Evolutionary conservation across 129 eudicot species (phyloP).

Genomic region (Arctium minus): DNA sequence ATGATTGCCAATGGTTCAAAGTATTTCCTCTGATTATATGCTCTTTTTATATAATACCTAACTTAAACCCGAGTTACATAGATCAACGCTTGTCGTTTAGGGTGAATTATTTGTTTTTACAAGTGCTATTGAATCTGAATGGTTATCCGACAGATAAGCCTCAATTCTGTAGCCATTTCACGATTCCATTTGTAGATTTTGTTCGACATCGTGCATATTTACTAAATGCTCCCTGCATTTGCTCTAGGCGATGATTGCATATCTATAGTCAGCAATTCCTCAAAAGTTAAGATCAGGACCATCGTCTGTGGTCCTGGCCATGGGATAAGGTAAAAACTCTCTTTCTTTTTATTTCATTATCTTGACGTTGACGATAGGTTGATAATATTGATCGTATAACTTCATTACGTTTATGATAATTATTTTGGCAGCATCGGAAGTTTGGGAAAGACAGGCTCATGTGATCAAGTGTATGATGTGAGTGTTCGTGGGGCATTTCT

Average conservation of each 20-base stretch:
- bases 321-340: constrained; percentile 65
- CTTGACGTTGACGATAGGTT: neutral
- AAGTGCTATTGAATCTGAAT: neutral
- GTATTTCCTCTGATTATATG: no score
- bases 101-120: neutral
- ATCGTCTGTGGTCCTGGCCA: constrained; percentile 85
- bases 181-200: neutral
- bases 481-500: constrained; percentile 55
- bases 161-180: neutral
- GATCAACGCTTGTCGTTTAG: neutral
- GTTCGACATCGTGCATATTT: neutral
- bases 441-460: constrained; percentile 59
- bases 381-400: constrained; percentile 7
- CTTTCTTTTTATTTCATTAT: neutral
- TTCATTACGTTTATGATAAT: neutral
- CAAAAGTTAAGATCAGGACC: constrained; percentile 45
- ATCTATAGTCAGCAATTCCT: constrained; percentile 77
- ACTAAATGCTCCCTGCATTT: constrained; percentile 5
- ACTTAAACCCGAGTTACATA: neutral
- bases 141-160: neutral
- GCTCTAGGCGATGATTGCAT: constrained; percentile 81
- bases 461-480: constrained; percentile 54
- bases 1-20: no score
- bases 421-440: constrained; percentile 62
- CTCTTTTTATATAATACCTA: no score